These are phyloP conservation scores for Quercus phellos DNA, from an alignment of 331 rosid species.

Conservation along the genomic window DNA sequence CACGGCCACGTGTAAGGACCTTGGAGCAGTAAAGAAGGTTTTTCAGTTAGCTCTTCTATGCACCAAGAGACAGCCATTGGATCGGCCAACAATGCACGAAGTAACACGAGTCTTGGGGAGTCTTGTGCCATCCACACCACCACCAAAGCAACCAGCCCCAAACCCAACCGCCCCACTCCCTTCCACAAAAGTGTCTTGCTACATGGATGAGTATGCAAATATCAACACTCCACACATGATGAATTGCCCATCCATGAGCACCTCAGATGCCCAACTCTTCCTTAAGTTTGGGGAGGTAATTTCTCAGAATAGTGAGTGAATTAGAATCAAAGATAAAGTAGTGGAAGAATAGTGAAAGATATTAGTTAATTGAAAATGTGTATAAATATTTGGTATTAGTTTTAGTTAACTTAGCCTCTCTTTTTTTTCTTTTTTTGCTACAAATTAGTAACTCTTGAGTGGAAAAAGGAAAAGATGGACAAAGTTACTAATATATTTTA, in stretches of 20 bases:
- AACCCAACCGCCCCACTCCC: slow-evolving; percentile 34
- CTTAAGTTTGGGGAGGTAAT: slow-evolving; percentile 98
- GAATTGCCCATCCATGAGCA: slow-evolving; percentile 90
- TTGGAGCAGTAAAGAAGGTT: slow-evolving; percentile 78
- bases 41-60: slow-evolving; percentile 93
- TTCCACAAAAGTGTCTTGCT: slow-evolving; percentile 59
- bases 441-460: slow-evolving; percentile 3
- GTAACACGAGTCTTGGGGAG: slow-evolving; percentile 77
- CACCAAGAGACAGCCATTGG: slow-evolving; percentile 81
- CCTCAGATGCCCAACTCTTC: slow-evolving; percentile 94
- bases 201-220: slow-evolving; percentile 84
- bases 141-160: slow-evolving; percentile 47
- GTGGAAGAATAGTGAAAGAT: not conserved
- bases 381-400: slow-evolving; percentile 31
- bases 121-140: slow-evolving; percentile 39
- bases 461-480: slow-evolving; percentile 21
- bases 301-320: slow-evolving; percentile 78
- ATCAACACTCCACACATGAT: slow-evolving; percentile 77
- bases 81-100: slow-evolving; percentile 96
- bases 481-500: slow-evolving; percentile 14
- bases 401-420: no score
- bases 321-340: slow-evolving; percentile 2
- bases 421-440: no score
- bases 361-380: slow-evolving; percentile 32
- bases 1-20: slow-evolving; percentile 73